phyloP scores from a whole-genome alignment of 495 filamentous ascomycete species.

The Tetracladium setigerum region DNA sequence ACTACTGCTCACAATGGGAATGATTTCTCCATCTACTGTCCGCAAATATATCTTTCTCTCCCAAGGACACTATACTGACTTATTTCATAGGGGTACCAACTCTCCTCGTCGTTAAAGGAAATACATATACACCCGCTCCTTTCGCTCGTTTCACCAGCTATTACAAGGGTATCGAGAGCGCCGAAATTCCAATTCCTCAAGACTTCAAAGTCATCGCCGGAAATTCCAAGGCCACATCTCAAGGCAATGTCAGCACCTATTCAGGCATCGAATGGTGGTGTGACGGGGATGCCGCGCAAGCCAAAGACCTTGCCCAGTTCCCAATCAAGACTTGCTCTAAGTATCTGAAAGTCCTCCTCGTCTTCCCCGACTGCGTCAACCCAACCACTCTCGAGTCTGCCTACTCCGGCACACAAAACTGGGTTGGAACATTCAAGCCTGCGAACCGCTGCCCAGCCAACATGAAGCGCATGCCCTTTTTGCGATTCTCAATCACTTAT shows the following conservation, averaged over 20 bases:
- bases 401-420: conserved; percentile 10
- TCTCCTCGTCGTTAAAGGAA: conserved; percentile 14
- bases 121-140: conserved; percentile 15
- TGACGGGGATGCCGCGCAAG: conserved; percentile 9
- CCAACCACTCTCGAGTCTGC: conserved; percentile 15
- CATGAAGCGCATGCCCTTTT: conserved; percentile 22
- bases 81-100: conserved; percentile 17
- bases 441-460: conserved; percentile 18
- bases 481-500: conserved; percentile 26
- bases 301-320: conserved; percentile 10
- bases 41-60: neutral
- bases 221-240: conserved; percentile 10
- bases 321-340: conserved; percentile 42
- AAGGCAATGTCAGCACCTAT: conserved; percentile 8
- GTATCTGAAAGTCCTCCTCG: conserved; percentile 41
- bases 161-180: conserved; percentile 13
- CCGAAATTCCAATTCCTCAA: conserved; percentile 21
- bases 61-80: neutral
- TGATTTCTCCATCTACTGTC: conserved; percentile 25
- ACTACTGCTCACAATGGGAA: conserved; percentile 24
- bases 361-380: conserved; percentile 29
- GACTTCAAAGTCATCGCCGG: conserved; percentile 22
- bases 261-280: conserved; percentile 20
- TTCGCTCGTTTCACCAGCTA: conserved; percentile 20
- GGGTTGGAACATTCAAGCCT: neutral